These are phyloP conservation scores for Fusarium camptoceras DNA, from an alignment of 2,329 filamentous ascomycete genomes.

Conservation along the genomic window DNA sequence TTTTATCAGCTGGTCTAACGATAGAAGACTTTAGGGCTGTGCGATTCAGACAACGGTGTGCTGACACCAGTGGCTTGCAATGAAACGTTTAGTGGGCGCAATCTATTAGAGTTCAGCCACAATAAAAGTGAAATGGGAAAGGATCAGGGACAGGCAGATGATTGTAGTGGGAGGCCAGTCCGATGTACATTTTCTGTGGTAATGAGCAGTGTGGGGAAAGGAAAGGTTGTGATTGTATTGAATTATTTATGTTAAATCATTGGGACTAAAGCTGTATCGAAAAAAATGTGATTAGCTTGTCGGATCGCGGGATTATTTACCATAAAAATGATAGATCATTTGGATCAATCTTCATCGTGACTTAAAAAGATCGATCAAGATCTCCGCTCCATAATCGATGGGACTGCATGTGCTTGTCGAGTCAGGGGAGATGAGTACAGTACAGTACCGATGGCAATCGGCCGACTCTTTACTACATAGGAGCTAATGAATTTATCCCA, in stretches of 20 bases:
- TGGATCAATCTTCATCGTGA: not conserved
- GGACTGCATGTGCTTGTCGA: not conserved
- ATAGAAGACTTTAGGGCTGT: too few relatives aligned
- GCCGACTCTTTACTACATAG: not conserved
- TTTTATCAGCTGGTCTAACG: too few relatives aligned
- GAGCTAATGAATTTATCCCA: not conserved
- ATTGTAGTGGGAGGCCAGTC: not conserved
- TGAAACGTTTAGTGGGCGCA: not conserved
- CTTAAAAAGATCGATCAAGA: not conserved
- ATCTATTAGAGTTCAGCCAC: not conserved
- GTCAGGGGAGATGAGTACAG: not conserved
- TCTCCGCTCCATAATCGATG: not conserved
- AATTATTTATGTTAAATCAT: not conserved
- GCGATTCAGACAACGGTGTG: not conserved
- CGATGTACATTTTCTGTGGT: accelerated
- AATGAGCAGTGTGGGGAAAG: not conserved
- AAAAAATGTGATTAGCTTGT: not conserved
- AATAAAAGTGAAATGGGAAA: not conserved
- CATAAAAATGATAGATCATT: not conserved
- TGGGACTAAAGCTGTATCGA: accelerated
- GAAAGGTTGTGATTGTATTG: not conserved
- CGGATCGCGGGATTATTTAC: not conserved
- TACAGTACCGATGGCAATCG: not conserved
- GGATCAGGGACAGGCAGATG: not conserved
- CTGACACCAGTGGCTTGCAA: not conserved